Percentiles rank a stretch among this genome's conserved stretches.
phyloP scores from a whole-genome alignment of 192 early-diverging fungal species.

The Funneliformis mosseae region DNA sequence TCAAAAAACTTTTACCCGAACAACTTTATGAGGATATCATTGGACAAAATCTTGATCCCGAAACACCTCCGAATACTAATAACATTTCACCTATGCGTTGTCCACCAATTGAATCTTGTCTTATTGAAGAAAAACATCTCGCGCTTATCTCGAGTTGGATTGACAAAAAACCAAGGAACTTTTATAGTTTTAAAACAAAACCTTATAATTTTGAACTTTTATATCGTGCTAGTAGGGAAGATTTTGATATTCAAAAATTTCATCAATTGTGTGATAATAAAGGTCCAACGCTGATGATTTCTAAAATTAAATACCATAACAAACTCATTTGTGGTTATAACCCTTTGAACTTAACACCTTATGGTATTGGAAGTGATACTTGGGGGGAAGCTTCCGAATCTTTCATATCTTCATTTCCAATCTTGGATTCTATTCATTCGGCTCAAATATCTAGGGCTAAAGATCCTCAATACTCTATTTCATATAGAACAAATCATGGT shows the following conservation, averaged over 20 bases:
- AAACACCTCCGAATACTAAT: background rate
- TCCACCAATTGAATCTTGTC: background rate
- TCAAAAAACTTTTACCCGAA: background rate
- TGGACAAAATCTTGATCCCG: background rate
- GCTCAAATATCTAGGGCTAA: background rate
- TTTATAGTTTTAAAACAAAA: background rate
- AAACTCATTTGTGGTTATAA: background rate
- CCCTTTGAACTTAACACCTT: background rate
- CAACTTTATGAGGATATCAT: background rate
- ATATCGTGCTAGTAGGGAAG: background rate
- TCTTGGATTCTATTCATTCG: background rate
- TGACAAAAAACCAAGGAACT: background rate
- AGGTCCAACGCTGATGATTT: background rate
- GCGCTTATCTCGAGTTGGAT: slow-evolving; percentile 2
- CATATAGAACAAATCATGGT: background rate
- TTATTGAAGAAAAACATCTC: background rate
- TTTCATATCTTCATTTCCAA: background rate
- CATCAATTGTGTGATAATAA: slow-evolving; percentile 11
- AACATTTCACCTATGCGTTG: background rate
- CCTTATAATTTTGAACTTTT: background rate
- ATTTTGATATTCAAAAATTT: background rate
- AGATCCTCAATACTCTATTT: background rate
- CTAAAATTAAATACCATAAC: background rate
- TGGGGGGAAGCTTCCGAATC: background rate
- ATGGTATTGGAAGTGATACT: background rate